These are phyloP conservation scores for Aureobasidium leucospermi DNA, from an alignment of 2,329 filamentous ascomycete genomes.

Conservation along the genomic window DNA sequence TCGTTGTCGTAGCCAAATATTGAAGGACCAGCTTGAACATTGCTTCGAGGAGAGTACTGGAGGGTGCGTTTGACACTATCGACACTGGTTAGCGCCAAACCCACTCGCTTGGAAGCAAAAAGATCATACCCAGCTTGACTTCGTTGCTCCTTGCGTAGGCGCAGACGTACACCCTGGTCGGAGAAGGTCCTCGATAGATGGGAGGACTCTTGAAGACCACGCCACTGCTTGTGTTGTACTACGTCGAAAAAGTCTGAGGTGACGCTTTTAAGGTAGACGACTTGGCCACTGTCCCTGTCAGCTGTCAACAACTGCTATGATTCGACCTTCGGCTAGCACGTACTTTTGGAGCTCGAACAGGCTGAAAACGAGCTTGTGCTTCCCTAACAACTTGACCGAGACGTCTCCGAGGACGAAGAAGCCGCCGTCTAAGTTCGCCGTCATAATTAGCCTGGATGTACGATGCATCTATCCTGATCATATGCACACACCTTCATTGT, in stretches of 20 bases:
- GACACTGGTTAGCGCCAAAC: background rate
- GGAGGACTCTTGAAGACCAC: constrained; percentile 74
- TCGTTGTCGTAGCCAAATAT: constrained; percentile 3
- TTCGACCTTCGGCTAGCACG: constrained; percentile 19
- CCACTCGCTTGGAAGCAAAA: too few species aligned
- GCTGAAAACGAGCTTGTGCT: constrained; percentile 66
- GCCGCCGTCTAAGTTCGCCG: constrained; percentile 54
- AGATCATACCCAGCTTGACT: constrained; percentile 20
- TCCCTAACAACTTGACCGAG: constrained; percentile 67
- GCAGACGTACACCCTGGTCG: constrained; percentile 77
- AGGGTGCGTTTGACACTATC: constrained; percentile 5
- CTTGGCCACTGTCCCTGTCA: constrained; percentile 30
- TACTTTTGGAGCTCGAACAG: constrained; percentile 65
- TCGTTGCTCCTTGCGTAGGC: constrained; percentile 75
- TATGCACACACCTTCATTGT: constrained; percentile 49
- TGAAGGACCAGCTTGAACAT: constrained; percentile 6
- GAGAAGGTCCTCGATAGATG: constrained; percentile 74
- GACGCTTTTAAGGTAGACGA: constrained; percentile 46
- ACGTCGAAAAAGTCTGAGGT: constrained; percentile 61
- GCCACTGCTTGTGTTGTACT: constrained; percentile 59
- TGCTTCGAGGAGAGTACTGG: background rate
- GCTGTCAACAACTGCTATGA: constrained; percentile 8
- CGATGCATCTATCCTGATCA: background rate
- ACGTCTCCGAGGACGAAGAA: constrained; percentile 91
- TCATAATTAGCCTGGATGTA: background rate